Evolutionary conservation across 2,329 filamentous ascomycete species (phyloP).

Genomic region (Neoarthrinium moseri): DNA sequence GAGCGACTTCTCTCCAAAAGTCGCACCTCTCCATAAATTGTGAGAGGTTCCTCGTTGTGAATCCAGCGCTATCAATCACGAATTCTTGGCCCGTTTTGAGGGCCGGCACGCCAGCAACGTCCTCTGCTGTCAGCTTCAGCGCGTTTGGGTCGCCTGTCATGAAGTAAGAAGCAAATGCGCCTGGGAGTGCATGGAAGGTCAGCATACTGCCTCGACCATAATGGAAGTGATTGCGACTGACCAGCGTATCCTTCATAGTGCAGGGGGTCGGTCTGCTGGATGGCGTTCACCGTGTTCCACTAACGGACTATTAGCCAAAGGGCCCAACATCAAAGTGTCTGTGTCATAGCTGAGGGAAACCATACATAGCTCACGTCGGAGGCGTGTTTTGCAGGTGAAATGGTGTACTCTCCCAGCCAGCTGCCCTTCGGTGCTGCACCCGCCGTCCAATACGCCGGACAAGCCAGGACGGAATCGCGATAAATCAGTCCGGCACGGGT

Average conservation of each 20-base stretch:
- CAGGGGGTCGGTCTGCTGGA: constrained; percentile 50
- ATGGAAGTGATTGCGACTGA: background rate
- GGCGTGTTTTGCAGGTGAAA: constrained; percentile 57
- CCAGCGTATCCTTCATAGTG: constrained; percentile 52
- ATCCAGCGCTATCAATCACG: constrained; percentile 44
- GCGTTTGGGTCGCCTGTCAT: constrained; percentile 57
- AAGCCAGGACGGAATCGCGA: constrained; percentile 57
- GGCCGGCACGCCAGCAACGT: constrained; percentile 42
- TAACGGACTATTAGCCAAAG: no score
- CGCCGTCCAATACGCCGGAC: constrained; percentile 58
- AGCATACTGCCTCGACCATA: background rate
- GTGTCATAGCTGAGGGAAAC: constrained; percentile 8
- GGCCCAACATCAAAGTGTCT: constrained; percentile 1
- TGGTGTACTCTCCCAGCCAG: constrained; percentile 60
- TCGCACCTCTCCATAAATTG: constrained; percentile 46
- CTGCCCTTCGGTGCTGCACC: constrained; percentile 39
- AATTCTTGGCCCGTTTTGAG: constrained; percentile 45
- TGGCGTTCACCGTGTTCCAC: constrained; percentile 55
- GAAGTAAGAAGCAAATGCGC: constrained; percentile 61
- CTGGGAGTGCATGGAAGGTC: constrained; percentile 24
- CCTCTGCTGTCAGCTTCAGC: constrained; percentile 49
- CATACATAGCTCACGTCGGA: constrained; percentile 55
- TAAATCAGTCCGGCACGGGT: constrained; percentile 56
- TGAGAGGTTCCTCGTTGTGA: constrained; percentile 36
- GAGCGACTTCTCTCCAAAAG: constrained; percentile 50